Evolutionary conservation across 345 rosid species (phyloP), one percentile per base, ranked within the genome.

Genomic region (Salix caprea): DNA sequence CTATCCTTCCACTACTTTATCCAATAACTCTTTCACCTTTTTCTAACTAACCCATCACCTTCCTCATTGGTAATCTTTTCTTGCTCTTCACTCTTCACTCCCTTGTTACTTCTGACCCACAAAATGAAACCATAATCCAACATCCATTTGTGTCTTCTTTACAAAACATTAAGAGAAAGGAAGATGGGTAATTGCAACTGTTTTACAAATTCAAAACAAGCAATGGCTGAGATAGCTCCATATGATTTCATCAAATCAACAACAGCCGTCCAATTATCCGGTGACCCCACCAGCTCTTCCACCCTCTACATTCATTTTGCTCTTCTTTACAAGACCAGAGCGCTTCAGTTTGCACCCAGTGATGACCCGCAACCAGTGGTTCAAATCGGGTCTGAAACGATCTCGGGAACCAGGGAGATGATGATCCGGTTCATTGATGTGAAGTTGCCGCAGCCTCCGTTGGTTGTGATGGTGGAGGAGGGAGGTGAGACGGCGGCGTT

Each of bases 221-320:
- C 92, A 0, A 75, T 79, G 32, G 78, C 90, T n/a, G 91, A 86
- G 86, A 86, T 88, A 39, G 77, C 91, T 15, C 90, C 93, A 0
- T 79, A 70, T 23, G 88, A 86, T 42, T 71, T 72, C 83, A 62
- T 67, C 82, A 84, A 85, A 73, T 60, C 84, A 71, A 42, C 78
- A 76, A 1, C 82, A 15, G 2, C 76, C 48, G 90, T 86, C 61
- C 81, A 70, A 12, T 61, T 90, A 34, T 66, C 37, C 74, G 88
- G 92, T 62, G 82, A 86, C 16, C 11, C 86, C 2, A 26, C 77
- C 58, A 12, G 39, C 23, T 4, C 54, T 24, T 8, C 75, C 71
- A 84, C 91, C 0, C 56, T 80, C 4, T 91, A 90, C 72, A 32
- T 90, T 79, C 91, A 90, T 2, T 84, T 84, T 67, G 94, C 91